Percentiles rank a stretch among this genome's conserved stretches.
These are phyloP conservation scores for Mentha longifolia DNA, from an alignment of 257 asterid species.

Conservation along the genomic window DNA sequence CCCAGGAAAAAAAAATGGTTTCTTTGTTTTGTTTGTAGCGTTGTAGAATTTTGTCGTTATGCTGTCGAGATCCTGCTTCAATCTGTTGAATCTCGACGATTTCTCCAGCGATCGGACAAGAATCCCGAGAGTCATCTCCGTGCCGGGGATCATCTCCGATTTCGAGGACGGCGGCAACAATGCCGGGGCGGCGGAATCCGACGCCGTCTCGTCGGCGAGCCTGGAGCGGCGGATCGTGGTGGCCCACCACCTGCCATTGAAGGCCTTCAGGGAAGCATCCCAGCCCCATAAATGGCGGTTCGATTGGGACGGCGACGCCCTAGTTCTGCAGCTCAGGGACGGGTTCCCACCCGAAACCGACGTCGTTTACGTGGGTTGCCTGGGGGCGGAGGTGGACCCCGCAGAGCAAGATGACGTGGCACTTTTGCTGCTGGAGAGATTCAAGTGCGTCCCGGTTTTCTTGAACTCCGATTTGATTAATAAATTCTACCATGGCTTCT, in stretches of 20 bases:
- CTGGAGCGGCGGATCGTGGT: slow-evolving; percentile 63
- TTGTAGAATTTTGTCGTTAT: slow-evolving; percentile 38
- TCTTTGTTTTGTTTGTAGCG: slow-evolving; percentile 1
- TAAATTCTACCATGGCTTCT: slow-evolving; percentile 83
- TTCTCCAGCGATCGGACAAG: slow-evolving; percentile 67
- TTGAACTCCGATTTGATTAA: slow-evolving; percentile 54
- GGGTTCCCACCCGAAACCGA: slow-evolving; percentile 63
- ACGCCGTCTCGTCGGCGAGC: slow-evolving; percentile 39
- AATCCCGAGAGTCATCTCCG: slow-evolving; percentile 67
- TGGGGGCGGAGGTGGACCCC: slow-evolving; percentile 60
- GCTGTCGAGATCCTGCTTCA: slow-evolving; percentile 88
- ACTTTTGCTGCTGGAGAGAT: slow-evolving; percentile 55
- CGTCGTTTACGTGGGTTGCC: slow-evolving; percentile 66
- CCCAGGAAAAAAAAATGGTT: background rate
- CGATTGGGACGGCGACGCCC: slow-evolving; percentile 75
- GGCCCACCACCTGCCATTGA: slow-evolving; percentile 72
- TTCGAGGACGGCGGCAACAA: slow-evolving; percentile 41
- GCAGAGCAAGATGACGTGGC: slow-evolving; percentile 77
- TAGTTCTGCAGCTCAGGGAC: slow-evolving; percentile 66
- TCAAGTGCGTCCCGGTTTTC: slow-evolving; percentile 86
- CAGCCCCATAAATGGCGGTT: slow-evolving; percentile 59
- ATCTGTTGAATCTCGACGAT: slow-evolving; percentile 74
- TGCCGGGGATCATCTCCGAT: slow-evolving; percentile 76
- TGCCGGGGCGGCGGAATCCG: slow-evolving; percentile 15
- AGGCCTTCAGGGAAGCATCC: slow-evolving; percentile 35